phyloP scores from a whole-genome alignment of 2,329 filamentous ascomycete species.

The Tympanopsis confertula region DNA sequence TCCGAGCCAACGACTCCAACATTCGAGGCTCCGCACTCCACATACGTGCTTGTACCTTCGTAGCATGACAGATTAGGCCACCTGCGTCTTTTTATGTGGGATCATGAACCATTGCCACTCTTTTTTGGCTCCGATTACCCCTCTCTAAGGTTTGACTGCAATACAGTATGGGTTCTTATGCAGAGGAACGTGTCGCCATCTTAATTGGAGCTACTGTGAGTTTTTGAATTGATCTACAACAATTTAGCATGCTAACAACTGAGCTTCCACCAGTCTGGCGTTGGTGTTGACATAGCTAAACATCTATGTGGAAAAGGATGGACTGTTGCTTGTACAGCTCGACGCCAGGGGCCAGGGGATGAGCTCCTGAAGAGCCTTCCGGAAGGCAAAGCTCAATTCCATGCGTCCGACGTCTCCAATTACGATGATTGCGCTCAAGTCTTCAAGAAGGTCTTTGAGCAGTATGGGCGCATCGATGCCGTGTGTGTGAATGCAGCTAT shows the following conservation, averaged over 20 bases:
- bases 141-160: too few species aligned
- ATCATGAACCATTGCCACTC: too few species aligned
- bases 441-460: constrained; percentile 27
- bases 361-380: constrained; percentile 11
- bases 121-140: too few species aligned
- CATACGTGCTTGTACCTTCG: too few species aligned
- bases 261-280: constrained; percentile 26
- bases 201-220: constrained; percentile 26
- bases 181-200: constrained; percentile 20
- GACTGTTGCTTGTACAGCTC: constrained; percentile 11
- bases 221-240: constrained; percentile 4
- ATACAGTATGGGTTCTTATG: too few species aligned
- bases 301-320: constrained; percentile 17
- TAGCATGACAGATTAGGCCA: too few species aligned
- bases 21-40: too few species aligned
- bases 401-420: constrained; percentile 26
- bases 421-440: constrained; percentile 29
- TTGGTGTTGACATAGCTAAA: constrained; percentile 27
- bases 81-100: too few species aligned
- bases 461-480: constrained; percentile 32
- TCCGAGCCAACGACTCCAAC: too few species aligned
- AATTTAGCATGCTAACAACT: neutral
- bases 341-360: too few species aligned
- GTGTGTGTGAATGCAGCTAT: constrained; percentile 38
- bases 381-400: neutral